Percentiles rank a stretch among this genome's conserved stretches.
phyloP scores from a whole-genome alignment of 495 filamentous ascomycete species.

The Talaromyces wortmannii region DNA sequence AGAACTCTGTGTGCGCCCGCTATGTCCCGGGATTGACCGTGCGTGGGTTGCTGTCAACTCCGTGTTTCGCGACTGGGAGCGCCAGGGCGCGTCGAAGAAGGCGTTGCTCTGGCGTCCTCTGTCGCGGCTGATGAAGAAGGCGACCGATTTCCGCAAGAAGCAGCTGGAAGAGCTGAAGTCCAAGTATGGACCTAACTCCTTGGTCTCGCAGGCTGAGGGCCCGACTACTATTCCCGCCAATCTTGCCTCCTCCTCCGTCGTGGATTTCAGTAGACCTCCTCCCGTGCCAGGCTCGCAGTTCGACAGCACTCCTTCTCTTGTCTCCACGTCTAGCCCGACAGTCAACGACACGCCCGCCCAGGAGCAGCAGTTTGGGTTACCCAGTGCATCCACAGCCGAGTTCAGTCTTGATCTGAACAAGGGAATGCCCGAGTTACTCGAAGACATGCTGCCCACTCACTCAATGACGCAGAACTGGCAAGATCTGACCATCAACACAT shows the following conservation, averaged over 20 bases:
- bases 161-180: slow-evolving; percentile 21
- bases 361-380: neutral
- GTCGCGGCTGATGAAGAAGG: slow-evolving; percentile 63
- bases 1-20: slow-evolving; percentile 69
- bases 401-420: slow-evolving; percentile 23
- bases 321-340: slow-evolving; percentile 6
- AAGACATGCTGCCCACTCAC: slow-evolving; percentile 26
- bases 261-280: neutral
- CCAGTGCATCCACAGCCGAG: neutral
- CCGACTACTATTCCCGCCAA: neutral
- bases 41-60: slow-evolving; percentile 71
- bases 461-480: slow-evolving; percentile 9
- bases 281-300: neutral
- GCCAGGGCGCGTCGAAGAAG: slow-evolving; percentile 45
- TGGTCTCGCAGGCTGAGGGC: neutral
- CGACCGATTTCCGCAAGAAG: slow-evolving; percentile 29
- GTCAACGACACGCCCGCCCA: slow-evolving; percentile 1
- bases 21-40: slow-evolving; percentile 63
- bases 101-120: slow-evolving; percentile 71
- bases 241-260: slow-evolving; percentile 1
- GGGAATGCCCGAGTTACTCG: slow-evolving; percentile 20
- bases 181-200: slow-evolving; percentile 12
- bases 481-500: neutral
- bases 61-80: slow-evolving; percentile 48
- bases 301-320: neutral